A percentile compares a stretch with the other conserved stretches of the same genome.
Conservation (phyloP, 495 filamentous ascomycete genomes). For the Chaetomium fimeti region DNA sequence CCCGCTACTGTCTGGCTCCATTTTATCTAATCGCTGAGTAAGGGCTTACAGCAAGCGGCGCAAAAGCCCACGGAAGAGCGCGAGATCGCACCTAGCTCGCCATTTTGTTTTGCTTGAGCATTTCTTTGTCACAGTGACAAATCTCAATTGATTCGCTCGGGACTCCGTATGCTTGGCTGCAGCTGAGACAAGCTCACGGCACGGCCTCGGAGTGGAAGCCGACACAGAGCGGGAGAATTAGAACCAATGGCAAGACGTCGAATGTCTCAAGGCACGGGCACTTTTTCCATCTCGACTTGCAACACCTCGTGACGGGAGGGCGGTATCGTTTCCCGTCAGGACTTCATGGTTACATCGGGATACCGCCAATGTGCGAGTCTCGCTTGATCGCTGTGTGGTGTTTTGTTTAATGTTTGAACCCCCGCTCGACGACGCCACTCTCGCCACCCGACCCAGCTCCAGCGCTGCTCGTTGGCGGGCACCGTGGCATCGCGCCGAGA, state of each 20-base stretch:
- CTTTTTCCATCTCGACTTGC: background rate
- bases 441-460: no score
- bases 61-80: background rate
- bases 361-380: constrained; percentile 1
- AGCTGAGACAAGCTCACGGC: background rate
- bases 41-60: constrained; percentile 29
- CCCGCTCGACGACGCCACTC: background rate
- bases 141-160: constrained; percentile 5
- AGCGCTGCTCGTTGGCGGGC: no score
- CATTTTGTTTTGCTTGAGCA: constrained; percentile 9
- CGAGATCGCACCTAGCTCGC: background rate
- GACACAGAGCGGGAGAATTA: background rate
- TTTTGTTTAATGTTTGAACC: background rate
- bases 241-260: background rate
- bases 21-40: constrained; percentile 28
- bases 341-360: background rate
- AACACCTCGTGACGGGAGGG: background rate
- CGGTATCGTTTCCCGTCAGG: background rate
- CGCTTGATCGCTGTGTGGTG: constrained; percentile 13
- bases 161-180: background rate
- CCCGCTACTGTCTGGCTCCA: constrained; percentile 1
- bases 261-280: background rate
- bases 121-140: constrained; percentile 25
- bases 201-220: background rate
- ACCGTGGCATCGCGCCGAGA: background rate